These are phyloP conservation scores for Acanthamoeba royreba DNA, from an alignment of 208 protist species.

Conservation along the genomic window DNA sequence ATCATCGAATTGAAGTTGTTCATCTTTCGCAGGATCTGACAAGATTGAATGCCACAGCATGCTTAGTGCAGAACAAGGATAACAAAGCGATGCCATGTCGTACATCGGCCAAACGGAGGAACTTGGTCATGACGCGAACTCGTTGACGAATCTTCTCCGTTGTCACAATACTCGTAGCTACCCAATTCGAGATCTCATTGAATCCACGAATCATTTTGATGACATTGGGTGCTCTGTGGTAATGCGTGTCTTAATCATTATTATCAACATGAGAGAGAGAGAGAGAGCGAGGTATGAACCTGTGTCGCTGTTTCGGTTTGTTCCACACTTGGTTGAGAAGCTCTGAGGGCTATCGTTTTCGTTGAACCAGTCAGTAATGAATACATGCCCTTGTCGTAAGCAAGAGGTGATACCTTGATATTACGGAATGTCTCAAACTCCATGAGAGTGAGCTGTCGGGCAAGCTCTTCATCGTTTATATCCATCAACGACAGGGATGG, in stretches of 20 bases:
- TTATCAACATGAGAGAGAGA: background rate
- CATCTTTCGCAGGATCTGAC: background rate
- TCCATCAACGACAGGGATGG: constrained; percentile 50
- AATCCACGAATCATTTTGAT: background rate
- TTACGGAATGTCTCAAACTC: constrained; percentile 62
- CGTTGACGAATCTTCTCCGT: background rate
- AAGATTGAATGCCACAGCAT: background rate
- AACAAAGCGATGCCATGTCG: background rate
- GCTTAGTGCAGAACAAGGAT: too few relatives aligned
- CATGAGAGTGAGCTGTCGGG: constrained; percentile 68
- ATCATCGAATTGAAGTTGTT: constrained; percentile 67
- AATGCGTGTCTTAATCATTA: background rate
- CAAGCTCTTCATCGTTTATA: constrained; percentile 70
- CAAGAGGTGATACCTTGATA: background rate
- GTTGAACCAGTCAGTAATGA: too few relatives aligned
- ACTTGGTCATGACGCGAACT: background rate
- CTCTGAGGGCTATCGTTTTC: background rate
- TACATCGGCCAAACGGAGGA: background rate
- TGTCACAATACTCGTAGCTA: background rate
- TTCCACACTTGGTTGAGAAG: background rate
- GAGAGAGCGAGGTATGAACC: background rate
- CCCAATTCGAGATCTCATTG: background rate
- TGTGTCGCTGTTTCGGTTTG: background rate
- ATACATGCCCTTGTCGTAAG: too few relatives aligned
- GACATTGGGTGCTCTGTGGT: background rate